These are phyloP conservation scores for Trypanosoma vivax DNA, from an alignment of 208 protist species.

Conservation along the genomic window DNA sequence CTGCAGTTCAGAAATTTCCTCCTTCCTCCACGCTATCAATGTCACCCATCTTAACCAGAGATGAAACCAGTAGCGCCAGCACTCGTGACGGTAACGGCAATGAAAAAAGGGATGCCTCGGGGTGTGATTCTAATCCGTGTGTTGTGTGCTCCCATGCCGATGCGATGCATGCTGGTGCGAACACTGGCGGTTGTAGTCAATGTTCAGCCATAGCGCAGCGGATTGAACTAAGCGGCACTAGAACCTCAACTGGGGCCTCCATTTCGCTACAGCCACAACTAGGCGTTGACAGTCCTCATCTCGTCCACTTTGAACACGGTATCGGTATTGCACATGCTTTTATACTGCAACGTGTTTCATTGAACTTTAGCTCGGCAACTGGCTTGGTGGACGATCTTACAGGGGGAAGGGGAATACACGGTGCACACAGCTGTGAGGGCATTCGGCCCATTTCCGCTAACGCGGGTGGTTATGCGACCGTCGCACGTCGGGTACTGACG, in stretches of 20 bases:
- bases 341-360: conserved; percentile 50
- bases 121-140: too few relatives aligned
- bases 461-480: background rate
- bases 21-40: background rate
- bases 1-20: conserved; percentile 41
- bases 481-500: conserved; percentile 20
- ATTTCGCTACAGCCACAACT: background rate
- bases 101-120: background rate
- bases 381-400: background rate
- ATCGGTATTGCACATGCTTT: conserved; percentile 63
- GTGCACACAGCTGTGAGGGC: background rate
- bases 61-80: background rate
- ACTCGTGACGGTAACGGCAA: conserved; percentile 1
- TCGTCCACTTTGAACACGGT: conserved; percentile 32
- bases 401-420: background rate
- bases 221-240: too few relatives aligned
- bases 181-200: too few relatives aligned
- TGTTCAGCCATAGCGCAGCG: too few relatives aligned
- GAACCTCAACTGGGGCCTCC: conserved; percentile 11
- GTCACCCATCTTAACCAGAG: background rate
- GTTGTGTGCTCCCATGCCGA: too few relatives aligned
- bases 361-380: conserved; percentile 6
- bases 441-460: background rate
- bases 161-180: too few relatives aligned
- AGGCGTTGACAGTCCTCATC: background rate